These are phyloP conservation scores for Paraphaeosphaeria minitans DNA, from an alignment of 2,329 filamentous ascomycete genomes.

Conservation along the genomic window DNA sequence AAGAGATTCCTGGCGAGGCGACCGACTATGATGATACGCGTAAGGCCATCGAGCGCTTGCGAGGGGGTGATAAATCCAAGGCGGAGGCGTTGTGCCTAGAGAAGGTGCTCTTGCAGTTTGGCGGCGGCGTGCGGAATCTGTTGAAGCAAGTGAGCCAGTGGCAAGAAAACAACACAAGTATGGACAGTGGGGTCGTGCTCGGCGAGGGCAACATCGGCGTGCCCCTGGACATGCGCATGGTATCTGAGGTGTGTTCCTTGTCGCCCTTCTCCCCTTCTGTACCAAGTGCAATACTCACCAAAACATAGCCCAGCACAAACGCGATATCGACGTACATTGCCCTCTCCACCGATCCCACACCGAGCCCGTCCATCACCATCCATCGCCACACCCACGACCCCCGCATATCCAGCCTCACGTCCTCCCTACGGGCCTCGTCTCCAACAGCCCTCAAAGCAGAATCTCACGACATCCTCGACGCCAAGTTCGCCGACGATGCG, in stretches of 20 bases:
- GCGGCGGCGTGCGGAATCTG: constrained; percentile 37
- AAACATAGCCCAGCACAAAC: neutral
- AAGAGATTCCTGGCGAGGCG: constrained; percentile 28
- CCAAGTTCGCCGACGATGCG: constrained; percentile 70
- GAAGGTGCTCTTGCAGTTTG: constrained; percentile 41
- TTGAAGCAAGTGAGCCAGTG: constrained; percentile 50
- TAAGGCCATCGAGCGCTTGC: constrained; percentile 43
- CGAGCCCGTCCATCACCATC: constrained; percentile 25
- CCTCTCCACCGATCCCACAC: constrained; percentile 1
- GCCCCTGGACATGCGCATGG: constrained; percentile 64
- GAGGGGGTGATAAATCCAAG: constrained; percentile 51
- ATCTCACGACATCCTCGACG: constrained; percentile 58
- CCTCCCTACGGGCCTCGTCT: constrained; percentile 41
- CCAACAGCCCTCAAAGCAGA: constrained; percentile 60
- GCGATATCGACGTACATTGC: neutral
- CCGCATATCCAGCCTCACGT: constrained; percentile 49
- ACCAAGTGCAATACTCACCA: neutral
- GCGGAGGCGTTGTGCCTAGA: constrained; percentile 49
- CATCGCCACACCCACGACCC: constrained; percentile 43
- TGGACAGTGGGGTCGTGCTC: constrained; percentile 64
- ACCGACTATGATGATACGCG: constrained; percentile 39
- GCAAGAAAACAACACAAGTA: constrained; percentile 64
- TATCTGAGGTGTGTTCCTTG: constrained; percentile 49
- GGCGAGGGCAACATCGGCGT: constrained; percentile 45
- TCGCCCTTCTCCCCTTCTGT: neutral